These are phyloP conservation scores for Boletus pseudo-olivaceus DNA, from an alignment of 768 basidiomycete genomes.

Conservation along the genomic window DNA sequence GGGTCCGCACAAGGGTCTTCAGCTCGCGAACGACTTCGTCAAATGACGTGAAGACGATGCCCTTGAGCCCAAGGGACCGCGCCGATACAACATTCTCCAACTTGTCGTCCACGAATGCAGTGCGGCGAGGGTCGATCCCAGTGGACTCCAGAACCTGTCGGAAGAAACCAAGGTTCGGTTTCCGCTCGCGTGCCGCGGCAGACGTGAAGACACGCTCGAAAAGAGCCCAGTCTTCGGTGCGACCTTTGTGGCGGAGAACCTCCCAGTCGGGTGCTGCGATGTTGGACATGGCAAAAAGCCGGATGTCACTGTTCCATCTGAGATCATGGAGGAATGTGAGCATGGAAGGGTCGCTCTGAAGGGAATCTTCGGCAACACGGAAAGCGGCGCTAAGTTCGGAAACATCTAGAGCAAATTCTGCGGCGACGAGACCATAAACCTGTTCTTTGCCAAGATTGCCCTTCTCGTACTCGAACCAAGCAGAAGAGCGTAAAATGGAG, in stretches of 20 bases:
- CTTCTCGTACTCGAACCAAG: constrained; percentile 24
- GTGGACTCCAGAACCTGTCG: constrained; percentile 10
- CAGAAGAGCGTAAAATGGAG: constrained; percentile 13
- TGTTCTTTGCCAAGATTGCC: constrained; percentile 15
- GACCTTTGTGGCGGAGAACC: constrained; percentile 11
- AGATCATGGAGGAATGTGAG: constrained; percentile 15
- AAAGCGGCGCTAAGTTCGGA: constrained; percentile 10
- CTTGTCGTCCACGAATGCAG: constrained; percentile 24
- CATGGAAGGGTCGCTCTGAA: constrained; percentile 14
- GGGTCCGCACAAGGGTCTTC: constrained; percentile 14
- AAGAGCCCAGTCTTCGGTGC: constrained; percentile 11
- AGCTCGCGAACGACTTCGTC: constrained; percentile 13
- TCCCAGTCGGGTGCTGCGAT: constrained; percentile 22
- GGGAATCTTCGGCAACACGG: constrained; percentile 1
- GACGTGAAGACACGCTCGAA: constrained; percentile 23
- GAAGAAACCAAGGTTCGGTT: constrained; percentile 20
- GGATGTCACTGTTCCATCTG: neutral
- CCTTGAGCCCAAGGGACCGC: constrained; percentile 16
- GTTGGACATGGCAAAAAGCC: constrained; percentile 23
- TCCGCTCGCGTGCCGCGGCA: constrained; percentile 15
- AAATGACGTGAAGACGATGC: constrained; percentile 1
- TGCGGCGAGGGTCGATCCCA: constrained; percentile 17
- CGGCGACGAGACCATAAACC: constrained; percentile 1
- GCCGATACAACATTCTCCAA: constrained; percentile 21
- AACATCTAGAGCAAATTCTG: constrained; percentile 16